Evolutionary conservation across 192 early-diverging fungal genomes (phyloP).

Genomic region (Coemansia erecta): DNA sequence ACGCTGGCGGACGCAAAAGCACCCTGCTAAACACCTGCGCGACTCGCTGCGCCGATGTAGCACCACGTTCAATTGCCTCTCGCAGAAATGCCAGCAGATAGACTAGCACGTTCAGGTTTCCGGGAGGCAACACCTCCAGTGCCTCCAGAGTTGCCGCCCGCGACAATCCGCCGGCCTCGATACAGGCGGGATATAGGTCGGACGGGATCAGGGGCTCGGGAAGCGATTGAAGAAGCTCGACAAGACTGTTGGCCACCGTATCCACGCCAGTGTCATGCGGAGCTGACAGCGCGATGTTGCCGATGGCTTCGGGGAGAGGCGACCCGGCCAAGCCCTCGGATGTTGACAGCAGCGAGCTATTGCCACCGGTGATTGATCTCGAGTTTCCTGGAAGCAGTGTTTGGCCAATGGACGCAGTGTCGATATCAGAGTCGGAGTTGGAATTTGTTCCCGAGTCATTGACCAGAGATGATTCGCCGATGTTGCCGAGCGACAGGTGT

Average conservation of each 20-base stretch:
- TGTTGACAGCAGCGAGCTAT: neutral
- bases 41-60: conserved; percentile 26
- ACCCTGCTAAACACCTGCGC: conserved; percentile 36
- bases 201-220: conserved; percentile 72
- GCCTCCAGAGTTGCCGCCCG: conserved; percentile 53
- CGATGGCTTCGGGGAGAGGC: conserved; percentile 53
- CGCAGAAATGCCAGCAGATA: conserved; percentile 79
- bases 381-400: conserved; percentile 4
- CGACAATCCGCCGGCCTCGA: conserved; percentile 59
- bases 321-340: conserved; percentile 24
- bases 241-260: conserved; percentile 63
- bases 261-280: conserved; percentile 62
- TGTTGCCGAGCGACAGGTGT: conserved; percentile 24
- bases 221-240: conserved; percentile 69
- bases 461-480: conserved; percentile 6
- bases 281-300: conserved; percentile 38
- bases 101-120: conserved; percentile 73
- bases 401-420: neutral
- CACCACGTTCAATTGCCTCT: conserved; percentile 55
- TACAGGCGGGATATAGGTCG: conserved; percentile 59
- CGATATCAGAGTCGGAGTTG: conserved; percentile 17
- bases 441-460: conserved; percentile 9
- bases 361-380: conserved; percentile 2
- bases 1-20: conserved; percentile 26
- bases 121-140: conserved; percentile 59